These are phyloP conservation scores for Bolboschoenoplectus hybrid DNA, from an alignment of 202 grass and related monocot genomes.

Conservation along the genomic window DNA sequence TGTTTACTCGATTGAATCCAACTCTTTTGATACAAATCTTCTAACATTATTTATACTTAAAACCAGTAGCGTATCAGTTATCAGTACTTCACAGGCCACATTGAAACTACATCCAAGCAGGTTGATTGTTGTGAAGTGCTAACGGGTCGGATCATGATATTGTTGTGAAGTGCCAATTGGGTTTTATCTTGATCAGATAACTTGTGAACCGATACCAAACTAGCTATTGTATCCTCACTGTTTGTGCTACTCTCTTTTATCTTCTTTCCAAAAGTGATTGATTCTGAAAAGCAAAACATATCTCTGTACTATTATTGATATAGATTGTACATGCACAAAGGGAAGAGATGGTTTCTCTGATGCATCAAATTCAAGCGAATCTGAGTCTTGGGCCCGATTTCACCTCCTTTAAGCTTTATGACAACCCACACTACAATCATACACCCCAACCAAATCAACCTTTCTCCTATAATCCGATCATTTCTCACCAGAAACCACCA, in stretches of 20 bases:
- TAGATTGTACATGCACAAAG: constrained; percentile 44
- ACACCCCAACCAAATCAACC: constrained; percentile 10
- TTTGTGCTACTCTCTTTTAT: background rate
- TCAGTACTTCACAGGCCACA: background rate
- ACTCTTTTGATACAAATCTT: background rate
- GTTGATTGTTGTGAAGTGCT: background rate
- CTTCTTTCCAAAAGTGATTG: constrained; percentile 12
- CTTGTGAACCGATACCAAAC: background rate
- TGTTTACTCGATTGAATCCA: background rate
- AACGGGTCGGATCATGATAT: background rate
- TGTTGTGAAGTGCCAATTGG: too few species aligned
- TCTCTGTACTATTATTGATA: constrained; percentile 20
- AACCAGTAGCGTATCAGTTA: background rate
- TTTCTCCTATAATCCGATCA: background rate
- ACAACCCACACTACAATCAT: constrained; percentile 59
- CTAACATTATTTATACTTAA: too few species aligned
- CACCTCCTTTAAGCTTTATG: constrained; percentile 61
- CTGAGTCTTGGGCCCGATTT: constrained; percentile 37
- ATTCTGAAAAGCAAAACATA: constrained; percentile 3
- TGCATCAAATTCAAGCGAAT: constrained; percentile 46
- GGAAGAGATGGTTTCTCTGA: constrained; percentile 36
- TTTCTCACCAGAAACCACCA: background rate
- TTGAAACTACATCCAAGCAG: background rate
- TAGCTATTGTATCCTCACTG: background rate
- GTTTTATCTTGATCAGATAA: background rate